Conservation (phyloP, 495 filamentous ascomycete genomes). For the Thozetella sp. region DNA sequence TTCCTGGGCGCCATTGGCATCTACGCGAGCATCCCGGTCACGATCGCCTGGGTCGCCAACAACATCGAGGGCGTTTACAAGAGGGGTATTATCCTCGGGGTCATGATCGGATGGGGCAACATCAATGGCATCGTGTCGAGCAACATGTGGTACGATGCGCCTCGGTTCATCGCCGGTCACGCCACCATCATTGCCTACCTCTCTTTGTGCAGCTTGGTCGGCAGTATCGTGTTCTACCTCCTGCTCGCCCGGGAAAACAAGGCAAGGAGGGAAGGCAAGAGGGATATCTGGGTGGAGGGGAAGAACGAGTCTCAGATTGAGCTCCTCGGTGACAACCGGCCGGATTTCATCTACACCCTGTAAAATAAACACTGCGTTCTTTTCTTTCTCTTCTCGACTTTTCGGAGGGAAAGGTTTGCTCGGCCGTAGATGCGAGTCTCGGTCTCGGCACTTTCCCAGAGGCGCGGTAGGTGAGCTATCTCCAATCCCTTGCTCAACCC, state of each 20-base stretch:
- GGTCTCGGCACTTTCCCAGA: too few relatives aligned
- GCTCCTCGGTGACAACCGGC: slow-evolving; percentile 65
- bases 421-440: too few relatives aligned
- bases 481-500: too few relatives aligned
- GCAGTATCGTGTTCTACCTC: slow-evolving; percentile 42
- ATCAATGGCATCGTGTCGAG: slow-evolving; percentile 77
- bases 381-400: too few relatives aligned
- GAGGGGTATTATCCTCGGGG: slow-evolving; percentile 76
- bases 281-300: slow-evolving; percentile 65
- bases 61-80: slow-evolving; percentile 92
- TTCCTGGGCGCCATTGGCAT: slow-evolving; percentile 86
- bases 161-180: slow-evolving; percentile 37
- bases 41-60: slow-evolving; percentile 82
- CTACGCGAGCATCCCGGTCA: slow-evolving; percentile 82
- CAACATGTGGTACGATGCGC: slow-evolving; percentile 53
- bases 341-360: slow-evolving; percentile 72
- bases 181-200: slow-evolving; percentile 39
- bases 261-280: slow-evolving; percentile 56
- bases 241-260: slow-evolving; percentile 65
- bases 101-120: slow-evolving; percentile 89
- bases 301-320: slow-evolving; percentile 55
- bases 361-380: not conserved
- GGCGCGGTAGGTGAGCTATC: too few relatives aligned
- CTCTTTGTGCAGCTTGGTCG: slow-evolving; percentile 41
- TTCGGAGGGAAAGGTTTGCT: too few relatives aligned